phyloP scores from a whole-genome alignment of 441 rosid species.

The Lepidium campestre region DNA sequence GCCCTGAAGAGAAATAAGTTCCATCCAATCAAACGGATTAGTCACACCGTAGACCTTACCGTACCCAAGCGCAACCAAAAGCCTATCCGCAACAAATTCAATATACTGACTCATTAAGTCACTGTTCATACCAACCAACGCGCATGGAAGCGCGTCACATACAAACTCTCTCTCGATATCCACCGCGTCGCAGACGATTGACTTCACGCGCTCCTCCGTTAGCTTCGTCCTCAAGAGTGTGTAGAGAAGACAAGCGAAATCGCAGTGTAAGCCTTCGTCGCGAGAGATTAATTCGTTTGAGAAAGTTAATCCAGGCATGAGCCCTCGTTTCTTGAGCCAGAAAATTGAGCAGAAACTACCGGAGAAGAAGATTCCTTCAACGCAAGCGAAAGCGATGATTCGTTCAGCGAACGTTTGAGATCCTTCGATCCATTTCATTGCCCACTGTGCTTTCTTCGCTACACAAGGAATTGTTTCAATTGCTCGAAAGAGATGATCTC shows the following conservation, averaged over 20 bases:
- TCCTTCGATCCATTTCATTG: constrained; percentile 54
- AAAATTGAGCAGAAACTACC: constrained; percentile 48
- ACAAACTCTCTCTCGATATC: constrained; percentile 66
- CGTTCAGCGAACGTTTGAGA: constrained; percentile 48
- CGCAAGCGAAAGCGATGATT: constrained; percentile 44
- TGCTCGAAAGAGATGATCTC: constrained; percentile 46
- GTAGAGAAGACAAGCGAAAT: constrained; percentile 45
- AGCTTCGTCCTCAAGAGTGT: constrained; percentile 28
- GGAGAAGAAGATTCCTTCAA: constrained; percentile 58
- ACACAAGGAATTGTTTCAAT: constrained; percentile 62
- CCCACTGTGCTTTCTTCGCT: constrained; percentile 61
- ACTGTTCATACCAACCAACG: constrained; percentile 60
- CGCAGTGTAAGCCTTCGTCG: constrained; percentile 54
- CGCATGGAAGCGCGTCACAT: constrained; percentile 62
- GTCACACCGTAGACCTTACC: constrained; percentile 43
- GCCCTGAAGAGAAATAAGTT: constrained; percentile 59
- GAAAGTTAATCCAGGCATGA: constrained; percentile 52
- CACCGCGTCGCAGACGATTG: constrained; percentile 46
- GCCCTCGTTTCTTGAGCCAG: constrained; percentile 51
- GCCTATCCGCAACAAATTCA: constrained; percentile 63
- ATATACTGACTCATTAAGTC: constrained; percentile 61
- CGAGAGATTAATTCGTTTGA: constrained; percentile 51
- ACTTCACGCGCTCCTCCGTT: constrained; percentile 41
- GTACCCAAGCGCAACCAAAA: constrained; percentile 49
- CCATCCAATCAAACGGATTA: constrained; percentile 79